Conservation (phyloP, 306 rosid species). For the Castanea sativa region DNA sequence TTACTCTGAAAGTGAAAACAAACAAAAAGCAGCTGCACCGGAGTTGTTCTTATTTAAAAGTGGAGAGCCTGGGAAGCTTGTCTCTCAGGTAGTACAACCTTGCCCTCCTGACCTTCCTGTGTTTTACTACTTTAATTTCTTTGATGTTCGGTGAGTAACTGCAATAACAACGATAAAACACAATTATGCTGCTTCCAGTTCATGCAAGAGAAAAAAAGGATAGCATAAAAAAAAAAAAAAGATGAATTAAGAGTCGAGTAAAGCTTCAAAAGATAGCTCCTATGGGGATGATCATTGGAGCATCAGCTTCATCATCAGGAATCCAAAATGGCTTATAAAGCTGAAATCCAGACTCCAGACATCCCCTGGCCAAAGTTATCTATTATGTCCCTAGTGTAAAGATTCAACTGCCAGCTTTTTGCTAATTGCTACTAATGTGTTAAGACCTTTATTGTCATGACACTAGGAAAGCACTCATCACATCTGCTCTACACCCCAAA, state of each 20-base stretch:
- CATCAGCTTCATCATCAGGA: background rate
- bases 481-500: too few species aligned
- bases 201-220: background rate
- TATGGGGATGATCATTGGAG: background rate
- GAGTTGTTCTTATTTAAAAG: conserved; percentile 63
- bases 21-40: conserved; percentile 3
- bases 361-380: background rate
- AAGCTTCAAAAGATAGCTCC: background rate
- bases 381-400: background rate
- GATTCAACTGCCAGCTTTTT: background rate
- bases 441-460: too few species aligned
- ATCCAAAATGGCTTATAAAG: background rate
- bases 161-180: conserved; percentile 26
- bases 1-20: conserved; percentile 22
- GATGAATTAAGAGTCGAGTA: background rate
- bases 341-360: background rate
- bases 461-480: too few species aligned
- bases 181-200: background rate
- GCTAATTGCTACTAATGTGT: too few species aligned
- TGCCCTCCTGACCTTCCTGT: conserved; percentile 93
- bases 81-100: conserved; percentile 82
- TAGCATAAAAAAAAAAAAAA: conserved; percentile 7
- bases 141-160: conserved; percentile 96
- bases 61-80: conserved; percentile 95
- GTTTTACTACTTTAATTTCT: conserved; percentile 72